Evolutionary conservation across 2,329 filamentous ascomycete genomes (phyloP).

Genomic region (Aspergillus sp.): DNA sequence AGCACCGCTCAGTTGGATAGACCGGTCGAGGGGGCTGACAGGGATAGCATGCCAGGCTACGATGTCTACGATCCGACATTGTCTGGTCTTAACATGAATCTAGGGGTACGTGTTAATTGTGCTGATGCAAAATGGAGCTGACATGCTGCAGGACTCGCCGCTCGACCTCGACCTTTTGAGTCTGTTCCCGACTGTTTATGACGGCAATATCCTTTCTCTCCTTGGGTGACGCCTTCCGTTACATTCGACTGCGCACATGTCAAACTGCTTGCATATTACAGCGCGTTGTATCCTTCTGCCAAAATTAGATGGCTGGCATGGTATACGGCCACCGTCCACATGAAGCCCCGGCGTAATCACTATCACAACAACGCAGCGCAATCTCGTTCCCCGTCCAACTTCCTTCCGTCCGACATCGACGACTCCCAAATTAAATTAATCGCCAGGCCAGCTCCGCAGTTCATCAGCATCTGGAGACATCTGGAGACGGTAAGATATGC

Average conservation of each 20-base stretch:
- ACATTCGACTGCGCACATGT: too few species aligned
- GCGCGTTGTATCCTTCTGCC: too few species aligned
- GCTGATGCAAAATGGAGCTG: not conserved
- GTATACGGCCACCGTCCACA: too few species aligned
- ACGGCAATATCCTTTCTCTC: not conserved
- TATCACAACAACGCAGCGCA: too few species aligned
- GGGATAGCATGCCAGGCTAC: not conserved
- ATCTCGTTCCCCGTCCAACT: not conserved
- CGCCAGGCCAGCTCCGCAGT: not conserved
- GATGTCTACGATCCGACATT: not conserved
- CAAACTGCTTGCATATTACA: too few species aligned
- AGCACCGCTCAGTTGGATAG: not conserved
- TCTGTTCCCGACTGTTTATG: not conserved
- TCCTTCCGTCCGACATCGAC: not conserved
- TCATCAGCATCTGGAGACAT: not conserved
- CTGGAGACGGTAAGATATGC: not conserved
- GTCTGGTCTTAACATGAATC: not conserved
- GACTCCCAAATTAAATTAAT: not conserved
- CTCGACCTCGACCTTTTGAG: not conserved
- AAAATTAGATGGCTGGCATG: too few species aligned
- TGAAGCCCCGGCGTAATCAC: too few species aligned
- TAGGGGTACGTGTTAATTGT: not conserved
- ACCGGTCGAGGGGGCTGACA: not conserved
- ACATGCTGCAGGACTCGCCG: not conserved
- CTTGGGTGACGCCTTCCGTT: not conserved